Evolutionary conservation across 2,329 filamentous ascomycete species (phyloP).

Genomic region (Lachnellula cervina): DNA sequence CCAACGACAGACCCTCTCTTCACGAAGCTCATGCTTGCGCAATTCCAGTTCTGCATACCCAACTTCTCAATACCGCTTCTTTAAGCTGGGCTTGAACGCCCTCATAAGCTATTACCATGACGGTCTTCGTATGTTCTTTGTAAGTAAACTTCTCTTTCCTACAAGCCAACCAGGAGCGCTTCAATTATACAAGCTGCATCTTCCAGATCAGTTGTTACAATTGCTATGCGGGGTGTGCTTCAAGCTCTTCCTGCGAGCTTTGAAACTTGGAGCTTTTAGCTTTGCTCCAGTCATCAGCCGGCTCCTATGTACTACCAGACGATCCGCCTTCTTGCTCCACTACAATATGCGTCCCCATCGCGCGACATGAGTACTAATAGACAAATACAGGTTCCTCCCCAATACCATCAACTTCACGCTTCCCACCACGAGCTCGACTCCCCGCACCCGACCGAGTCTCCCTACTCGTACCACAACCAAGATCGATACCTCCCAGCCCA

Average conservation of each 20-base stretch:
- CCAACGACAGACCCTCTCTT: background rate
- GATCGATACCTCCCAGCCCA: slow-evolving; percentile 48
- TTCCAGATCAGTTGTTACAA: background rate
- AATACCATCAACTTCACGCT: slow-evolving; percentile 87
- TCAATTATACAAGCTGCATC: background rate
- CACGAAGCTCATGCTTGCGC: slow-evolving; percentile 23
- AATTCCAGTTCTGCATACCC: slow-evolving; percentile 11
- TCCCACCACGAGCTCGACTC: slow-evolving; percentile 43
- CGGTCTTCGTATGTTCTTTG: slow-evolving; percentile 56
- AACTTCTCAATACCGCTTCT: slow-evolving; percentile 8
- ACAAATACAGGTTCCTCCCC: slow-evolving; percentile 68
- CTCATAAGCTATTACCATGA: slow-evolving; percentile 39
- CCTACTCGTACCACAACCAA: slow-evolving; percentile 38
- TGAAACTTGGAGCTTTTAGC: background rate
- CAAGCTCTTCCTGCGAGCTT: background rate
- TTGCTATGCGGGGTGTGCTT: background rate
- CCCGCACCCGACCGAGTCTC: slow-evolving; percentile 19
- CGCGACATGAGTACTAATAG: slow-evolving; percentile 4
- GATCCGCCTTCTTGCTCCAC: background rate
- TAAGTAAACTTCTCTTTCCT: slow-evolving; percentile 34
- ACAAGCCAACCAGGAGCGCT: background rate
- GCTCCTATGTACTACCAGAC: background rate
- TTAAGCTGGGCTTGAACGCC: slow-evolving; percentile 15
- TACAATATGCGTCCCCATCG: background rate
- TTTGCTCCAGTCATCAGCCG: background rate